A percentile compares a stretch with the other conserved stretches of the same genome.
Conservation (phyloP, 2,329 filamentous ascomycete species). For the Mycosphaerella sp. region DNA sequence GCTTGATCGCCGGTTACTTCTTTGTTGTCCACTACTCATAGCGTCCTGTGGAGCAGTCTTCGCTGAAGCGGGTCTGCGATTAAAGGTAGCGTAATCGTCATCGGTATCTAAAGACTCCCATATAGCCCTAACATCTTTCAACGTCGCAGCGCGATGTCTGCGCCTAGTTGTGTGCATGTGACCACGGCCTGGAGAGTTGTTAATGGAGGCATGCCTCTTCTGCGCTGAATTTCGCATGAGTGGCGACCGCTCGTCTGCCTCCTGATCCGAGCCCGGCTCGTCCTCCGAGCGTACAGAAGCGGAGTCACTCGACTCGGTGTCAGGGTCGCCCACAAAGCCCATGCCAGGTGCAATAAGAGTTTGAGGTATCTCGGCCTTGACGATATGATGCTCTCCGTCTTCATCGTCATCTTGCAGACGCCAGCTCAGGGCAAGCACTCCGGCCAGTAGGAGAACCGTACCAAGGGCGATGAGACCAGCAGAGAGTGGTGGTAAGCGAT, state of each 20-base stretch:
- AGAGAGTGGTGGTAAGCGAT: slow-evolving; percentile 67
- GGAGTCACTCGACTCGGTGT: slow-evolving; percentile 25
- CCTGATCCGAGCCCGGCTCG: slow-evolving; percentile 18
- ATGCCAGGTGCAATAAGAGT: slow-evolving; percentile 75
- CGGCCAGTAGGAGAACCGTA: slow-evolving; percentile 75
- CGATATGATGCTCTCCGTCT: slow-evolving; percentile 45
- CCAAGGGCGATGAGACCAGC: slow-evolving; percentile 80
- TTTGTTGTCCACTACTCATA: slow-evolving; percentile 12
- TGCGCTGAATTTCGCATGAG: slow-evolving; percentile 20
- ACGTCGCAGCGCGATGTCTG: slow-evolving; percentile 30
- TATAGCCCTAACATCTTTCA: slow-evolving; percentile 31
- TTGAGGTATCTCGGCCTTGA: slow-evolving; percentile 40
- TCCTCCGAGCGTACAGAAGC: slow-evolving; percentile 23
- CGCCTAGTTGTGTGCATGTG: slow-evolving; percentile 19
- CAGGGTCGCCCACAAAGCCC: slow-evolving; percentile 45
- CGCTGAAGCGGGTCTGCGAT: slow-evolving; percentile 13
- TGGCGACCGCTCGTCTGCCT: slow-evolving; percentile 20
- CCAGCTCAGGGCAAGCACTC: slow-evolving; percentile 90
- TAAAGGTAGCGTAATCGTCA: slow-evolving; percentile 26
- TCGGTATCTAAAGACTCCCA: slow-evolving; percentile 31
- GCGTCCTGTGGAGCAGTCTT: slow-evolving; percentile 10
- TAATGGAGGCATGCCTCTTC: slow-evolving; percentile 15
- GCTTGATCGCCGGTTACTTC: slow-evolving; percentile 21
- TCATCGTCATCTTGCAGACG: slow-evolving; percentile 69
- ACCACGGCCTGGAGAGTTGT: slow-evolving; percentile 12